phyloP scores from a whole-genome alignment of 2,329 filamentous ascomycete genomes.

The Apiospora phragmitis region DNA sequence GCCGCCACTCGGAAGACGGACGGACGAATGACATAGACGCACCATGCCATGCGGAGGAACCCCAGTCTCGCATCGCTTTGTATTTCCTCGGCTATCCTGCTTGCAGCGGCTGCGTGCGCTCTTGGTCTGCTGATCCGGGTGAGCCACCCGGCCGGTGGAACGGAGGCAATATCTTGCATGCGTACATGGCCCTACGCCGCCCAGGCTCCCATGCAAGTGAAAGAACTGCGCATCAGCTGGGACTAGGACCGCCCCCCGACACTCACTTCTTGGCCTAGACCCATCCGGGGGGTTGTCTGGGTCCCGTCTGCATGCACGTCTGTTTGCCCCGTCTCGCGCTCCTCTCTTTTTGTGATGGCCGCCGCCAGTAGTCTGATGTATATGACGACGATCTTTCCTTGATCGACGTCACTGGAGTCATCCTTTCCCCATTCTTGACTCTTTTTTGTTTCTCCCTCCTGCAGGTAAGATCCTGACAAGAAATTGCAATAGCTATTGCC shows the following conservation, averaged over 20 bases:
- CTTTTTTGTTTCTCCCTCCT: neutral
- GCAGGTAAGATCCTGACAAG: neutral
- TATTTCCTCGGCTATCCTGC: neutral
- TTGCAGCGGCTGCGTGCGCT: neutral
- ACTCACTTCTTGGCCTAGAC: neutral
- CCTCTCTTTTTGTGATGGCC: neutral
- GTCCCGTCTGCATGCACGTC: neutral
- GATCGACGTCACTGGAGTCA: neutral
- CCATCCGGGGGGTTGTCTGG: neutral
- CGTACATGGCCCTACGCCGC: neutral
- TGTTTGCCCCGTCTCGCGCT: neutral
- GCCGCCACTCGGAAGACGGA: neutral
- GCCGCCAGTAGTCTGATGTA: neutral
- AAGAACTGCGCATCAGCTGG: neutral
- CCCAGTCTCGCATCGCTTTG: neutral
- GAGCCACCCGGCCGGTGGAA: neutral
- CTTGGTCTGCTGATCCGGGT: neutral
- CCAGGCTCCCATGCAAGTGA: neutral
- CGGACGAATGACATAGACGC: neutral
- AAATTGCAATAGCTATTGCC: neutral
- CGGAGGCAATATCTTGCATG: neutral
- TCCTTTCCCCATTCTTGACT: too few species aligned
- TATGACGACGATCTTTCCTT: conserved; percentile 3
- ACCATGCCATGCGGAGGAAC: neutral
- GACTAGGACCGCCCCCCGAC: neutral